A percentile compares a stretch with the other conserved stretches of the same genome.
These are phyloP conservation scores for Rhizoclosmatium globosum DNA, from an alignment of 192 early-diverging fungal genomes.

Conservation along the genomic window DNA sequence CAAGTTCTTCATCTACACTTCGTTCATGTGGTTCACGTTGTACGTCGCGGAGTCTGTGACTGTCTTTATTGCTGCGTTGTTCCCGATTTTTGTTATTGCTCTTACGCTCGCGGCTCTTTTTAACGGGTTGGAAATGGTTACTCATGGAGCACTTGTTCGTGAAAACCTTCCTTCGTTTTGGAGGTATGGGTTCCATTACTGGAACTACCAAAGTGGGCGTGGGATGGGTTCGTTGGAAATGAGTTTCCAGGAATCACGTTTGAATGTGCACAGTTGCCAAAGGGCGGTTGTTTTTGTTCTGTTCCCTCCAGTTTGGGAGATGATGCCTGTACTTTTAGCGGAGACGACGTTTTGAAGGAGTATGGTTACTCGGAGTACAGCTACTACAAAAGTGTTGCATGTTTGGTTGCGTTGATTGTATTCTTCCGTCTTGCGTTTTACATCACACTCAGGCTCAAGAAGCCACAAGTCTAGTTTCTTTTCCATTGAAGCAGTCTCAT, in stretches of 20 bases:
- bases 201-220: constrained; percentile 39
- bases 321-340: constrained; percentile 19
- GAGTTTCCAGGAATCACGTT: constrained; percentile 25
- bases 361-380: background rate
- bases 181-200: constrained; percentile 35
- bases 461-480: constrained; percentile 14
- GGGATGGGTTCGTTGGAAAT: constrained; percentile 10
- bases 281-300: constrained; percentile 1
- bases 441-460: background rate
- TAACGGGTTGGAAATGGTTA: constrained; percentile 37
- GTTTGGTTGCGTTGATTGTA: background rate
- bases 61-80: constrained; percentile 41
- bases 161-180: constrained; percentile 37
- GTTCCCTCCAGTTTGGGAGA: constrained; percentile 3
- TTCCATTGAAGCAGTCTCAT: background rate
- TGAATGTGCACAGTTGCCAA: background rate
- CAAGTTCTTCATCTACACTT: constrained; percentile 46
- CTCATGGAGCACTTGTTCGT: constrained; percentile 37
- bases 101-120: constrained; percentile 39
- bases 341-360: constrained; percentile 18
- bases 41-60: constrained; percentile 46
- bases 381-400: constrained; percentile 3
- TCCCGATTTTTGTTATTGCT: constrained; percentile 54
- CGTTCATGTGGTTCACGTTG: constrained; percentile 46
- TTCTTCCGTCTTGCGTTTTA: constrained; percentile 13